phyloP scores from a whole-genome alignment of 768 basidiomycete species.

The Phaeotremella skinneri region DNA sequence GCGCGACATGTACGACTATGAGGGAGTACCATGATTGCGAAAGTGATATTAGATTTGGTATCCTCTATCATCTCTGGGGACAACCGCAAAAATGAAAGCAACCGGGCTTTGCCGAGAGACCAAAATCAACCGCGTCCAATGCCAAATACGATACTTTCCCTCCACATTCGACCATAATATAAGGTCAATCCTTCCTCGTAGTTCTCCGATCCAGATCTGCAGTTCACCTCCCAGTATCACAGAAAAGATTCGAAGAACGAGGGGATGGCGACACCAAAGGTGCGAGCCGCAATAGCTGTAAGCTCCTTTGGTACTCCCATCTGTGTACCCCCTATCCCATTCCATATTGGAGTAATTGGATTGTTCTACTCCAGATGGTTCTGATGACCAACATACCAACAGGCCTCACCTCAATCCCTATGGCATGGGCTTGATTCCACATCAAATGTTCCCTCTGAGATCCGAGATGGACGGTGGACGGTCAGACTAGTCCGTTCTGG shows the following conservation, averaged over 20 bases:
- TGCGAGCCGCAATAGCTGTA: slow-evolving; percentile 1
- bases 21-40: not conserved
- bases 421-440: not conserved
- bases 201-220: too few species aligned
- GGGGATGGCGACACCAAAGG: not conserved
- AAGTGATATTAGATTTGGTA: not conserved
- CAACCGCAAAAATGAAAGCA: too few species aligned
- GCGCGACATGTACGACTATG: not conserved
- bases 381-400: not conserved
- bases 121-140: too few species aligned
- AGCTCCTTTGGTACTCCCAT: not conserved
- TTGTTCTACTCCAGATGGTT: too few species aligned
- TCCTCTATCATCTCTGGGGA: too few species aligned
- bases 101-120: too few species aligned
- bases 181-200: too few species aligned
- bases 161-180: too few species aligned
- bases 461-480: not conserved
- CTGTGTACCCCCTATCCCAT: not conserved
- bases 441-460: not conserved
- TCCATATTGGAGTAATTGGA: not conserved
- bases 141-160: too few species aligned
- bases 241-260: too few species aligned
- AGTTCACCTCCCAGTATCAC: too few species aligned
- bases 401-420: not conserved
- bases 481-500: not conserved